Evolutionary conservation across 352 stramenopile species (phyloP).

Genomic region (Globisporangium yorkense): DNA sequence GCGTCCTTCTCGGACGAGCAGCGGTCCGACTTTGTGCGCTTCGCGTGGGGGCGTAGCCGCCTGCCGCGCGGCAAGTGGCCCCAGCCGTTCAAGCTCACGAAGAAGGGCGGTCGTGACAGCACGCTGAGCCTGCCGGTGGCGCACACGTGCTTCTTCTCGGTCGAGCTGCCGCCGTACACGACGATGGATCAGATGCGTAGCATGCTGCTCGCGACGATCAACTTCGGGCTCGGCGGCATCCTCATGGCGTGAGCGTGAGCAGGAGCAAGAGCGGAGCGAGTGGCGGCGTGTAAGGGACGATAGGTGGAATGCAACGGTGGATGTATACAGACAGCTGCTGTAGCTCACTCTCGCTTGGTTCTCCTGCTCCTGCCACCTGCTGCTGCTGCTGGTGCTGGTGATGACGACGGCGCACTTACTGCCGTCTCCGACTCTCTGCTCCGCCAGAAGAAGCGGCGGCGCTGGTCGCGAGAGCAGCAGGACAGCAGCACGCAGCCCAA

Average conservation of each 20-base stretch:
- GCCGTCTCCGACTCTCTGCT: background rate
- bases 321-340: background rate
- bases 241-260: slow-evolving; percentile 64
- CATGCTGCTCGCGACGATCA: slow-evolving; percentile 92
- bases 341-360: slow-evolving; percentile 1
- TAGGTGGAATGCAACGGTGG: background rate
- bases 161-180: slow-evolving; percentile 92
- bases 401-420: background rate
- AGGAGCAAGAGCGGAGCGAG: too few relatives aligned
- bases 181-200: slow-evolving; percentile 87
- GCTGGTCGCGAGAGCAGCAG: background rate
- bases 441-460: slow-evolving; percentile 6
- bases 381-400: background rate
- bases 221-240: slow-evolving; percentile 90
- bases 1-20: slow-evolving; percentile 86
- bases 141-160: slow-evolving; percentile 96
- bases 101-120: slow-evolving; percentile 80
- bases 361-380: slow-evolving; percentile 1
- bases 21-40: slow-evolving; percentile 89
- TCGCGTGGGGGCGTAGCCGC: slow-evolving; percentile 91
- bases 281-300: too few relatives aligned
- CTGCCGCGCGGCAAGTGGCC: slow-evolving; percentile 87
- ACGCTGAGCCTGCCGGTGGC: slow-evolving; percentile 85
- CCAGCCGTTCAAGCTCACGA: slow-evolving; percentile 90
- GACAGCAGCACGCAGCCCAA: slow-evolving; percentile 10